A percentile compares a stretch with the other conserved stretches of the same genome.
phyloP scores from a whole-genome alignment of 345 rosid species.

The Raphanus sativus region DNA sequence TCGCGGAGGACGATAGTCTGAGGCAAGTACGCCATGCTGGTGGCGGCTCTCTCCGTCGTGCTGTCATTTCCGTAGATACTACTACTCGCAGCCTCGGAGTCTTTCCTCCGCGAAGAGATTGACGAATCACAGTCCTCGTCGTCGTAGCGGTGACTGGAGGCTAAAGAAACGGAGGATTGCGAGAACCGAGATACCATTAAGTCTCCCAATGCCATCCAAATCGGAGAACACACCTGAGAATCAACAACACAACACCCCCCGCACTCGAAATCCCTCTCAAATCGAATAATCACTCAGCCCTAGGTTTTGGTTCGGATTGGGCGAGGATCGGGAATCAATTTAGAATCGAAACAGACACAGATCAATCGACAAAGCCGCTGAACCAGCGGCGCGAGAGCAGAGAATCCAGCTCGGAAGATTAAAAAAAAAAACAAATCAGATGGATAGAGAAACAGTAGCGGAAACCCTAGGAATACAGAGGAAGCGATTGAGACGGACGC shows the following conservation, averaged over 20 bases:
- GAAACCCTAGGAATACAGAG: slow-evolving; percentile 38
- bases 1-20: slow-evolving; percentile 80
- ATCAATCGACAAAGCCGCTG: slow-evolving; percentile 94
- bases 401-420: slow-evolving; percentile 78
- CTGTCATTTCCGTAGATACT: slow-evolving; percentile 54
- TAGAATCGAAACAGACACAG: not conserved
- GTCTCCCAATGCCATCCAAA: slow-evolving; percentile 99
- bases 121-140: slow-evolving; percentile 38
- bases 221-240: slow-evolving; percentile 33
- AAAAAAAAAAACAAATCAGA: not conserved
- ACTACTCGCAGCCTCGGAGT: slow-evolving; percentile 65
- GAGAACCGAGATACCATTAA: slow-evolving; percentile 96
- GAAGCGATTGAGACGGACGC: slow-evolving; percentile 21
- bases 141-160: slow-evolving; percentile 68
- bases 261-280: slow-evolving; percentile 15
- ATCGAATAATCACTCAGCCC: slow-evolving; percentile 34
- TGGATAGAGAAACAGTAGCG: slow-evolving; percentile 4
- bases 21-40: slow-evolving; percentile 84
- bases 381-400: slow-evolving; percentile 88
- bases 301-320: slow-evolving; percentile 31
- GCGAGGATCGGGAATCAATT: not conserved
- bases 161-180: slow-evolving; percentile 63
- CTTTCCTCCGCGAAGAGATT: slow-evolving; percentile 44
- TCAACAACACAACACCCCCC: not conserved
- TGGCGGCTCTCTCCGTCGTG: slow-evolving; percentile 40